Base-by-base conservation (phyloP, 2,329 filamentous ascomycete genomes). In the Aspergillus ochraceus region DNA sequence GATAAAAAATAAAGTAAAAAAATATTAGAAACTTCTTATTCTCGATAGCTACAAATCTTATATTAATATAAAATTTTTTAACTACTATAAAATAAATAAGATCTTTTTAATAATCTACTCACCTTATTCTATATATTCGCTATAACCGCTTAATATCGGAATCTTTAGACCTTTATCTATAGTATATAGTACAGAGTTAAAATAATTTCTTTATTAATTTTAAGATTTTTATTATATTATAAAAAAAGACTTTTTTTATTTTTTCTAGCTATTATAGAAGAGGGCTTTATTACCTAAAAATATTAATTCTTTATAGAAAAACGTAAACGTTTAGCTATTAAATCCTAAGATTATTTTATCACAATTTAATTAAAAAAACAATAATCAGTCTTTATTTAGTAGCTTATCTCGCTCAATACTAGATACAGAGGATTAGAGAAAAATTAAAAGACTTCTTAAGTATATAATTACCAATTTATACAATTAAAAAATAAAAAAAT, bases 1-100 rank as follows among this genome's bases (percentile, higher is more conserved):
- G 29, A 61, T 52, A 1, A 61, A 54, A 52, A n/a, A 29, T 1
- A 58, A 61, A 42, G 55, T 52, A 8, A 20, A 55, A 12, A 29
- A 53, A 30, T 1, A 19, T 20, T 57, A 29, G 26, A 14, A 50
- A 11, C 57, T 62, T 26, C 22, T 62, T 36, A 53, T 62, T 9
- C 36, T 60, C 24, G 52, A 62, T 56, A 22, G 58, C 17, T 20
- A 64, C 50, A 26, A 52, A 17, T 62, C 55, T 14, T 32, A 60
- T 55, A n/a, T 64, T 24, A 62, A 17, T n/a, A 56, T 57, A 20
- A 56, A 62, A 32, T 60, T 61, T 51, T n/a, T 61, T 3, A 11
- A 60, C 2, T 61, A 49, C 24, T 61, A 22, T 24, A n/a, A 59
- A 4, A 8, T 9, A 6, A 57, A 64, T 55, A 59, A 45, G 30